Conservation (phyloP, 139 green algal genomes). For the Astrephomene gubernaculifera region DNA sequence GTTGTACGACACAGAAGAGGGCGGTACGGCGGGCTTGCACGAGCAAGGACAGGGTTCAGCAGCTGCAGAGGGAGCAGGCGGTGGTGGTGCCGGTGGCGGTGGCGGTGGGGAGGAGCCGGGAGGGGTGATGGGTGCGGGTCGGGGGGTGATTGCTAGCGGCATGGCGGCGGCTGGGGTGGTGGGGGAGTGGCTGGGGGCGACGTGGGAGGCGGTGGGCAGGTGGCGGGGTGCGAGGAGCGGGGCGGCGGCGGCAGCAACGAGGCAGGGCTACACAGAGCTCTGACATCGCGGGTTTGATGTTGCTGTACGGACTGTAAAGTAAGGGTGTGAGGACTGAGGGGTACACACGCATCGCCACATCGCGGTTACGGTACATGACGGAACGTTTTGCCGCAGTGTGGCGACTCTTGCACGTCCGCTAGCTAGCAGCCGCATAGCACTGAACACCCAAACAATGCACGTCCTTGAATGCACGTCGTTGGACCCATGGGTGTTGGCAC, state of each 20-base stretch:
- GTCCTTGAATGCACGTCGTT: too few species aligned
- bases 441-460: too few species aligned
- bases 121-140: background rate
- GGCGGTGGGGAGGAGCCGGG: background rate
- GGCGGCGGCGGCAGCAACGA: background rate
- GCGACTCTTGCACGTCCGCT: too few species aligned
- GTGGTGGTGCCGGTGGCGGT: background rate
- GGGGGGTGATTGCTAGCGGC: background rate
- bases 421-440: too few species aligned
- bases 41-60: background rate
- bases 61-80: constrained; percentile 3
- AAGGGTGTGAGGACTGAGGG: too few species aligned
- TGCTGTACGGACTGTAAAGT: too few species aligned
- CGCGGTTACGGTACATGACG: too few species aligned
- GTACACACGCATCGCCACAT: too few species aligned
- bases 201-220: background rate
- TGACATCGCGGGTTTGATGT: too few species aligned
- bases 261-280: too few species aligned
- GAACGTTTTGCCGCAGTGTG: too few species aligned
- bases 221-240: background rate
- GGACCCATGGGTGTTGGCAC: too few species aligned
- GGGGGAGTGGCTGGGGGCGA: constrained; percentile 1
- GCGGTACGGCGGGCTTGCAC: background rate
- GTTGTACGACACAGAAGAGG: constrained; percentile 6
- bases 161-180: background rate